A percentile compares a stretch with the other conserved stretches of the same genome.
These are phyloP conservation scores for Backusella australiensis DNA, from an alignment of 192 early-diverging fungal genomes.

Conservation along the genomic window DNA sequence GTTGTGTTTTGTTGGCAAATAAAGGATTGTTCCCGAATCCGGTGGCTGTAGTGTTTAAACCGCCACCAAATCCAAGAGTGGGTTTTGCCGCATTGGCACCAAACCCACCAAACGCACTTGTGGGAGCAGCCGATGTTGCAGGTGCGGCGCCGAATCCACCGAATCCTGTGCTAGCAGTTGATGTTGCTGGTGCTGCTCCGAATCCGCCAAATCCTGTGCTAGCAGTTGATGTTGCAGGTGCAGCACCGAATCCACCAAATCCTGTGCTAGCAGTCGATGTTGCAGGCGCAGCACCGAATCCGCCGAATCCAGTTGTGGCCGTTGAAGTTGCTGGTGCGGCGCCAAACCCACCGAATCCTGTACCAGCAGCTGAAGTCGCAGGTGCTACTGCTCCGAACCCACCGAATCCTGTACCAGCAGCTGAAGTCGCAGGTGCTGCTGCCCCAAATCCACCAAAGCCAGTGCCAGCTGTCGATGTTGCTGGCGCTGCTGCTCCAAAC, in stretches of 20 bases:
- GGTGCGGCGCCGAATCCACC: conserved; percentile 2
- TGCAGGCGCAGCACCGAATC: neutral
- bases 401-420: conserved; percentile 2
- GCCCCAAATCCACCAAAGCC: neutral
- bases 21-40: neutral
- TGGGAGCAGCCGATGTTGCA: neutral
- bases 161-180: conserved; percentile 12
- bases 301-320: neutral
- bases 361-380: neutral
- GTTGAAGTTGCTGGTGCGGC: neutral
- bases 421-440: neutral
- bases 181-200: conserved; percentile 24
- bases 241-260: conserved; percentile 5
- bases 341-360: neutral
- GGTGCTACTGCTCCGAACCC: neutral
- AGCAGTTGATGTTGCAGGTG: neutral
- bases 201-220: conserved; percentile 5
- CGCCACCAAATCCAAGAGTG: conserved; percentile 21
- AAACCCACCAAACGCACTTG: conserved; percentile 15
- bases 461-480: neutral
- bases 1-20: conserved; percentile 5
- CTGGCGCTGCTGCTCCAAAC: conserved; percentile 1
- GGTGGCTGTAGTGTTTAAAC: neutral
- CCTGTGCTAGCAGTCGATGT: conserved; percentile 2
- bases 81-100: conserved; percentile 34